Evolutionary conservation across 2,329 filamentous ascomycete species (phyloP), one percentile per base, ranked within the genome.

Genomic region (Cytospora chrysosperma): DNA sequence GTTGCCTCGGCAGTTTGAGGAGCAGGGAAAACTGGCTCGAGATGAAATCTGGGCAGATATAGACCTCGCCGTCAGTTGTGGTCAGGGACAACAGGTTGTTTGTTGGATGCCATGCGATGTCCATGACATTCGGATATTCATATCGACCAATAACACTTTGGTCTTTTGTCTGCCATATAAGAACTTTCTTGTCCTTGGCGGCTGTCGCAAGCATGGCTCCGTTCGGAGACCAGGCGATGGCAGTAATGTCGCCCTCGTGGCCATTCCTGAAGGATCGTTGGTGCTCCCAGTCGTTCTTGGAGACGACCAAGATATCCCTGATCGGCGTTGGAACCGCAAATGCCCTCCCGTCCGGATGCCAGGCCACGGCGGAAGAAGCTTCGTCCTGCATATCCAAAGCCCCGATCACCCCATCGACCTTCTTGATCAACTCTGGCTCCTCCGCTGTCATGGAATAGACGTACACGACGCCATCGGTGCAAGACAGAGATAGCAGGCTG

Each of bases 301-400:
- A 96, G 62, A 97, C 85, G 47, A 97, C 85, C 71, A 96, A 90
- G 30, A 97, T 87, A 73, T 96, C 89, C 77, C 89, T 85, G 26
- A 90, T 92, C 0, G 90, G 85, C 24, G 93, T 97, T 0, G 92
- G 88, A 24, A 91, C 88, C 1, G 92, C 93, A 75, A 99, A 96
- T 3, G 93, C 92, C 68, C 92, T 86, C 24, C 95, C 94, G 73
- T 98, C 94, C 0, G 96, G 96, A 77, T 98, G 95, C 95, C 95
- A 99, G 0, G 87, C 85, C 7, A 89, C 87, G 71, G 84, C 85
- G 4, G 92, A 89, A 67, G 88, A 93, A 7, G 86, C 83, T 66
- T 96, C 91, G 1, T 88, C 84, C 52, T 95, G 92, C 1, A 87
- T 84, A 63, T 97, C 93, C 3, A 94, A 75, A 21, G 85, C 84